Conservation (phyloP, 805 yeast genomes). For the Myxozyma vanderwaltii region DNA sequence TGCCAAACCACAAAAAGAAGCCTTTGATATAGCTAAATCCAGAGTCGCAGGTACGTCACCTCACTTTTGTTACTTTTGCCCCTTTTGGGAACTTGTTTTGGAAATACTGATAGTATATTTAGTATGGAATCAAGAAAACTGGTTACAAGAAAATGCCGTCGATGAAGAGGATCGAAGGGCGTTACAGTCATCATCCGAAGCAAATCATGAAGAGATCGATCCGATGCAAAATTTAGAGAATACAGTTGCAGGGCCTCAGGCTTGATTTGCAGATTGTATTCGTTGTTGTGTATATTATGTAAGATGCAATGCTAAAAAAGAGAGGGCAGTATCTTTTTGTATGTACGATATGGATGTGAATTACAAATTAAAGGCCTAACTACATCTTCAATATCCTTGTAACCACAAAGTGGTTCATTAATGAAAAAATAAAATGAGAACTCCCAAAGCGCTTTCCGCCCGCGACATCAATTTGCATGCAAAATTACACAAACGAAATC, state of each 20-base stretch:
- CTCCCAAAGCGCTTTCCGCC: not conserved
- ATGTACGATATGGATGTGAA: not conserved
- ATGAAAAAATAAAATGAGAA: not conserved
- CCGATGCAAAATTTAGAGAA: conserved; percentile 24
- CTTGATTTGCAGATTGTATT: not conserved
- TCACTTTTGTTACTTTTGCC: too few species aligned
- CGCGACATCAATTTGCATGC: not conserved
- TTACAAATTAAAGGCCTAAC: too few species aligned
- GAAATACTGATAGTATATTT: not conserved
- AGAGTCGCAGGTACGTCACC: conserved; percentile 26
- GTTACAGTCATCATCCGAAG: not conserved
- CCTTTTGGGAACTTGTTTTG: too few species aligned
- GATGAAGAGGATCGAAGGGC: conserved; percentile 22
- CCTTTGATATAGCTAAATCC: conserved; percentile 22
- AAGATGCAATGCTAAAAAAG: too few species aligned
- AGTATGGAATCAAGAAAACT: conserved; percentile 32
- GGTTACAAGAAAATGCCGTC: conserved; percentile 28
- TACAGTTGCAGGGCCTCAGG: conserved; percentile 16
- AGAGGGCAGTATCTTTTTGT: not conserved
- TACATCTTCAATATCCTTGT: too few species aligned
- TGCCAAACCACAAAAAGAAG: conserved; percentile 29
- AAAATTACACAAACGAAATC: not conserved
- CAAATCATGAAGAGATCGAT: not conserved
- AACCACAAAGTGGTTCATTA: too few species aligned
- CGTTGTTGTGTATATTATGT: too few species aligned